A percentile compares a stretch with the other conserved stretches of the same genome.
These are phyloP conservation scores for Clitopilus passeckerianus DNA, from an alignment of 768 basidiomycete genomes.

Conservation along the genomic window DNA sequence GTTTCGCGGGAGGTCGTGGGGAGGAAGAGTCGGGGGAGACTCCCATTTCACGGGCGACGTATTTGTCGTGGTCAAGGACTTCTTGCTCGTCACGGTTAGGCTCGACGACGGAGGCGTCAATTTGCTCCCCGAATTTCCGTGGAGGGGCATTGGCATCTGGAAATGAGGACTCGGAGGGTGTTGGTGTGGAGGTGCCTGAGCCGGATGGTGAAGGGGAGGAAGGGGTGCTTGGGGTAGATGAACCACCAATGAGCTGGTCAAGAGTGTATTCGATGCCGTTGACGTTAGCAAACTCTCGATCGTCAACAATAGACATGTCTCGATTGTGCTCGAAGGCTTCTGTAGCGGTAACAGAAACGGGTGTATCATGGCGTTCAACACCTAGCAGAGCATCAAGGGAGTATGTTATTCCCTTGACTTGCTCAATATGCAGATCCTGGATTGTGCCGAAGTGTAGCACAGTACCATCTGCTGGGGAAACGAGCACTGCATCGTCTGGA, in stretches of 20 bases:
- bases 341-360: slow-evolving; percentile 33
- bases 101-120: slow-evolving; percentile 71
- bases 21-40: slow-evolving; percentile 30
- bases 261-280: slow-evolving; percentile 97
- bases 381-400: slow-evolving; percentile 93
- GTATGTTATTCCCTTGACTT: slow-evolving; percentile 97
- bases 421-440: slow-evolving; percentile 75
- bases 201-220: slow-evolving; percentile 4
- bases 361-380: slow-evolving; percentile 48
- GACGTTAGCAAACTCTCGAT: slow-evolving; percentile 90
- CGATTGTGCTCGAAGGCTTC: slow-evolving; percentile 34
- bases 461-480: slow-evolving; percentile 91
- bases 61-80: slow-evolving; percentile 58
- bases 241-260: slow-evolving; percentile 76
- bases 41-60: slow-evolving; percentile 73
- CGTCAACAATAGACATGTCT: slow-evolving; percentile 65
- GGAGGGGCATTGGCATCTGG: slow-evolving; percentile 19
- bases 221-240: slow-evolving; percentile 35
- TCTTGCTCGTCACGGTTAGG: slow-evolving; percentile 49
- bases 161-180: slow-evolving; percentile 1
- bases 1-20: slow-evolving; percentile 16
- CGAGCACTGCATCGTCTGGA: slow-evolving; percentile 70
- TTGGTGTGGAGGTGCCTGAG: slow-evolving; percentile 15
- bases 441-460: slow-evolving; percentile 92
- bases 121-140: slow-evolving; percentile 59